phyloP scores from a whole-genome alignment of 2,329 filamentous ascomycete species.

The Fusarium sp. region DNA sequence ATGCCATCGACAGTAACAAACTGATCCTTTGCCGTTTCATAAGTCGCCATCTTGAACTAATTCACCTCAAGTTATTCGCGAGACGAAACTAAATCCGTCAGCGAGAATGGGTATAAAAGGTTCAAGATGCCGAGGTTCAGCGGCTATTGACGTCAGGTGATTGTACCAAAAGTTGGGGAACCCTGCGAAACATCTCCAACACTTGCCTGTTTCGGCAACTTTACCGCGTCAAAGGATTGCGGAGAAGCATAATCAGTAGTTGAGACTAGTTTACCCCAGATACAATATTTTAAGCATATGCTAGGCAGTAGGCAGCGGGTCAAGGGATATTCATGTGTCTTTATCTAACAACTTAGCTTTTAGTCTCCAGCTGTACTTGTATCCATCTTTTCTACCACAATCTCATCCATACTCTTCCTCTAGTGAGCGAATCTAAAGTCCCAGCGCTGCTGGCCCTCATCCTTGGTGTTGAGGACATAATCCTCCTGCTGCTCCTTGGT shows the following conservation, averaged over 20 bases:
- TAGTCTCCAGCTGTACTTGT: not conserved
- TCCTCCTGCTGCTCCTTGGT: conserved; percentile 59
- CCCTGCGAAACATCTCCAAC: not conserved
- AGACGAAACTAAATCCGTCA: not conserved
- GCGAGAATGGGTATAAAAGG: not conserved
- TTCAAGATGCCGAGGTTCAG: conserved; percentile 30
- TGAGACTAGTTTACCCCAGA: not conserved
- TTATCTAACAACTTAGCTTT: not conserved
- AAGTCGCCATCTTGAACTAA: conserved; percentile 44
- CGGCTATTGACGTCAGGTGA: conserved; percentile 32
- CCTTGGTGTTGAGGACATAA: conserved; percentile 62
- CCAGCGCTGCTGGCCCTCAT: conserved; percentile 66
- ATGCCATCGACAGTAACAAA: conserved; percentile 47
- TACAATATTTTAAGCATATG: not conserved
- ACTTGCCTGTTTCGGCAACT: not conserved
- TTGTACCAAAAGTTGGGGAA: not conserved
- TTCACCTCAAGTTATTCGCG: not conserved
- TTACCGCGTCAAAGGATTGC: not conserved
- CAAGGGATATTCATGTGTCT: not conserved
- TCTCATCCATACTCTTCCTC: not conserved
- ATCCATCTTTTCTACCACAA: not conserved
- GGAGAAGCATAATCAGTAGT: not conserved
- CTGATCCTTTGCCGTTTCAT: conserved; percentile 45
- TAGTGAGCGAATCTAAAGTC: conserved; percentile 67
- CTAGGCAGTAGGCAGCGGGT: not conserved